A percentile compares a stretch with the other conserved stretches of the same genome.
Conservation (phyloP, 805 yeast genomes). For the Kockiozyma suomiensis region DNA sequence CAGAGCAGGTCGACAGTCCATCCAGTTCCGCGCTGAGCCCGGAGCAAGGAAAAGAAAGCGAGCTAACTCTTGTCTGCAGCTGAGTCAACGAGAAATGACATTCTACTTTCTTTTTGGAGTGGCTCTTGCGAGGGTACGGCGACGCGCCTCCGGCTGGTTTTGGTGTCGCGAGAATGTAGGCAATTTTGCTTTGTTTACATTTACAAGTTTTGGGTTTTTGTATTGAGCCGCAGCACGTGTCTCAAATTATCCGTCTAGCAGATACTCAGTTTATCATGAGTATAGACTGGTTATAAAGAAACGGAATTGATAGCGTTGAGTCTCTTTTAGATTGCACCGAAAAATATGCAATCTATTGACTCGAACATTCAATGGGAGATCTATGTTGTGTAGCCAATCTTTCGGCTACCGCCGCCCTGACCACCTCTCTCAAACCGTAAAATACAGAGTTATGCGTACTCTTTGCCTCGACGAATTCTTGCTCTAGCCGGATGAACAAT, state of each 20-base stretch:
- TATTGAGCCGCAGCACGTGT: constrained; percentile 8
- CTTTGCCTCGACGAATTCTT: background rate
- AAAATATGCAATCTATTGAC: too few relatives aligned
- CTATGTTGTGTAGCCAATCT: too few relatives aligned
- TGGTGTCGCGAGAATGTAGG: constrained; percentile 6
- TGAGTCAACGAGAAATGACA: background rate
- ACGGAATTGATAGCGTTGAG: too few relatives aligned
- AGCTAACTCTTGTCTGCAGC: background rate
- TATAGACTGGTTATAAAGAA: too few relatives aligned
- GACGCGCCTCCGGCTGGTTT: constrained; percentile 9
- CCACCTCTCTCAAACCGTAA: background rate
- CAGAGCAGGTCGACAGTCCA: background rate
- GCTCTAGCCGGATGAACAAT: too few relatives aligned
- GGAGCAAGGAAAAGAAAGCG: background rate
- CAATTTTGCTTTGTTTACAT: constrained; percentile 9
- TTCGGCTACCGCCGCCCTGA: background rate
- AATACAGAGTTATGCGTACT: background rate
- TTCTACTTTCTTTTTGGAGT: background rate
- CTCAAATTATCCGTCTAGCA: background rate
- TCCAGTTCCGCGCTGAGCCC: background rate
- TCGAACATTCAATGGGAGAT: too few relatives aligned
- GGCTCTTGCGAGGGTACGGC: constrained; percentile 12
- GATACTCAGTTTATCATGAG: too few relatives aligned
- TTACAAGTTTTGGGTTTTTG: background rate
- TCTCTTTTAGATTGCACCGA: too few relatives aligned